Conservation (phyloP, 2,329 filamentous ascomycete genomes). For the Amauroascus niger region DNA sequence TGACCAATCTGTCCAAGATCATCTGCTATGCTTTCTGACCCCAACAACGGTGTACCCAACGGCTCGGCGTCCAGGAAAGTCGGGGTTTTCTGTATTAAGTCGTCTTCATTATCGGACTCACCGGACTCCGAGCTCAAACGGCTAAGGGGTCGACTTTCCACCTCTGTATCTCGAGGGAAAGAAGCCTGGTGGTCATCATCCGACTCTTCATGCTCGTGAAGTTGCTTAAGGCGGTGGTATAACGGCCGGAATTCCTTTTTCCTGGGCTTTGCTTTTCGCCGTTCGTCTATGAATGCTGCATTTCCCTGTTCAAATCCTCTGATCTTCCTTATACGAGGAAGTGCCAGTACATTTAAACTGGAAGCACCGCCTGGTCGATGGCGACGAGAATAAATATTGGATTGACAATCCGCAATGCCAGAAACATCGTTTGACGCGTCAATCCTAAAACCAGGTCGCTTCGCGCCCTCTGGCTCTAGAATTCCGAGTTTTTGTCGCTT, state of each 20-base stretch:
- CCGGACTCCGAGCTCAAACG: slow-evolving; percentile 50
- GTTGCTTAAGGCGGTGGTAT: slow-evolving; percentile 65
- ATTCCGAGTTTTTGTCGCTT: slow-evolving; percentile 74
- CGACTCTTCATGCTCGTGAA: slow-evolving; percentile 71
- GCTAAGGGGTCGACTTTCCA: slow-evolving; percentile 70
- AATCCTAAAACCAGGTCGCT: slow-evolving; percentile 47
- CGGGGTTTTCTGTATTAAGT: slow-evolving; percentile 24
- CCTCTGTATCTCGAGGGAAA: slow-evolving; percentile 67
- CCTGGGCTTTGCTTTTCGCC: slow-evolving; percentile 46
- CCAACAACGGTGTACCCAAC: slow-evolving; percentile 13
- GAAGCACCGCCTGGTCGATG: slow-evolving; percentile 32
- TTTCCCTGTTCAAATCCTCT: slow-evolving; percentile 49
- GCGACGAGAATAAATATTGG: slow-evolving; percentile 40
- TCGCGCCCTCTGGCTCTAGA: slow-evolving; percentile 54
- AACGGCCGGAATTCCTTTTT: slow-evolving; percentile 64
- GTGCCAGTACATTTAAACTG: slow-evolving; percentile 50
- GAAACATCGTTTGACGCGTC: slow-evolving; percentile 46
- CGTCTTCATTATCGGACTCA: slow-evolving; percentile 44
- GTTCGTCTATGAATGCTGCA: slow-evolving; percentile 59
- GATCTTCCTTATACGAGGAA: slow-evolving; percentile 66
- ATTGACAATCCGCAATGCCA: slow-evolving; percentile 48
- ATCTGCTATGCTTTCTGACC: slow-evolving; percentile 18
- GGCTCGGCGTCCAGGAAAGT: slow-evolving; percentile 1
- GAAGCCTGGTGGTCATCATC: slow-evolving; percentile 69
- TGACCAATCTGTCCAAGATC: slow-evolving; percentile 15